Evolutionary conservation across 225 moss, liverwort and hornwort species (phyloP), one percentile per base, ranked within the genome.

Genomic region (Anthoceros angustus): DNA sequence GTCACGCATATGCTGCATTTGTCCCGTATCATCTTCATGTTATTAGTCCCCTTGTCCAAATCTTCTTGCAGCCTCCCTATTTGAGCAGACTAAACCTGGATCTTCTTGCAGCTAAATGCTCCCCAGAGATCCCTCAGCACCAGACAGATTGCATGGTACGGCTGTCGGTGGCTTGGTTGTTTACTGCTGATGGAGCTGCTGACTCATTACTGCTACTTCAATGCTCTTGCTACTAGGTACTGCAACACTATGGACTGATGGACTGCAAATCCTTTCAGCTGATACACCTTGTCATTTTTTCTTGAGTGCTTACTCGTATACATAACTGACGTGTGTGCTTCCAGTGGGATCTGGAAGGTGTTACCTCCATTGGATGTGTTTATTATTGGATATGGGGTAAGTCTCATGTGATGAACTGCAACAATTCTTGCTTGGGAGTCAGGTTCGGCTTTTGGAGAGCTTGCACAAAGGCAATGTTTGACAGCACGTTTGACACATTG

Each of bases 351-450:
- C 74, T 99, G 98, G 98, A 86, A 84, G 77, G 82, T 78, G 81
- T 73, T 98, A 73, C 84, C 87, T 68, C 89, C 98, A 43, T 62
- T 84, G 48, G 89, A 92, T 73, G 80, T 92, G 70, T 92, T 86
- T 68, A 70, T 92, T 39, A 81, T 99, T 41, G 98, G 98, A 74
- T 99, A 92, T 72, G 98, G 92, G 77, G 98, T 95, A 88, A 49
- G 72, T 64, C 46, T 5, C 69, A 25, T 63, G 5, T 32, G 2
- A 32, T 1, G 32, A 32, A 32, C 32, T 32, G 32, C 32, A 32
- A 32, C 32, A 32, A 32, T 32, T 1, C 32, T 32, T 32, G 4
- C 32, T 32, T 32, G 32, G 32, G 4, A 32, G 32, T 4, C 32
- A 32, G 2, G 32, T 32, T 32, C 4, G 32, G 32, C 32, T 32